Percentiles rank a stretch among this genome's conserved stretches.
These are phyloP conservation scores for Corynespora cassiicola DNA, from an alignment of 2,329 filamentous ascomycete species.

Conservation along the genomic window DNA sequence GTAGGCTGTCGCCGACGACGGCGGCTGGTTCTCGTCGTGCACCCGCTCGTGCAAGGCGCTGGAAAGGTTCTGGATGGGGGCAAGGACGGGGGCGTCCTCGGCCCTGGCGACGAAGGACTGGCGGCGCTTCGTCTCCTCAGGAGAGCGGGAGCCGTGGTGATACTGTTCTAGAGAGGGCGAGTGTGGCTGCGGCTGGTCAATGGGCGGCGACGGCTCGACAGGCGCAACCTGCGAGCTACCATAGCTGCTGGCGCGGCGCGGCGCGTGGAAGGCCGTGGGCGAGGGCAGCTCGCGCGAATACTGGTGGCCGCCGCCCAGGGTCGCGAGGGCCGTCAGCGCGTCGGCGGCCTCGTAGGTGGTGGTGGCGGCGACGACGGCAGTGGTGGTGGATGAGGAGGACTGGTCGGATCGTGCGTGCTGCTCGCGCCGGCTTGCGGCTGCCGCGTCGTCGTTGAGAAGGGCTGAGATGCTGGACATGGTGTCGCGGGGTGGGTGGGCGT, in stretches of 20 bases:
- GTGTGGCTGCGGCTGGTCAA: slow-evolving; percentile 37
- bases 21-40: slow-evolving; percentile 14
- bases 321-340: slow-evolving; percentile 45
- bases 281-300: slow-evolving; percentile 40
- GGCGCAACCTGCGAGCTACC: slow-evolving; percentile 37
- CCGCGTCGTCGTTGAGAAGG: slow-evolving; percentile 42
- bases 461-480: slow-evolving; percentile 44
- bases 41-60: slow-evolving; percentile 26
- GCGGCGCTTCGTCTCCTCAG: slow-evolving; percentile 49
- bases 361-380: slow-evolving; percentile 17
- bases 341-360: slow-evolving; percentile 48
- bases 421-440: slow-evolving; percentile 19
- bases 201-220: slow-evolving; percentile 48
- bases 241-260: slow-evolving; percentile 43
- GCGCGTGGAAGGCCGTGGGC: slow-evolving; percentile 36
- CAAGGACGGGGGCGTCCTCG: slow-evolving; percentile 44
- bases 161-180: slow-evolving; percentile 57
- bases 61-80: slow-evolving; percentile 48
- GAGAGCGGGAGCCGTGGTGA: slow-evolving; percentile 53
- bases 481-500: slow-evolving; percentile 3
- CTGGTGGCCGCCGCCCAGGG: slow-evolving; percentile 38
- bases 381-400: slow-evolving; percentile 9
- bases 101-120: slow-evolving; percentile 40
- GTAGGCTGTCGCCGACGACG: slow-evolving; percentile 18
- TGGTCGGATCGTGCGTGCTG: too few relatives aligned